These are phyloP conservation scores for Hypoxylon sp. DNA, from an alignment of 2,329 filamentous ascomycete species.

Conservation along the genomic window DNA sequence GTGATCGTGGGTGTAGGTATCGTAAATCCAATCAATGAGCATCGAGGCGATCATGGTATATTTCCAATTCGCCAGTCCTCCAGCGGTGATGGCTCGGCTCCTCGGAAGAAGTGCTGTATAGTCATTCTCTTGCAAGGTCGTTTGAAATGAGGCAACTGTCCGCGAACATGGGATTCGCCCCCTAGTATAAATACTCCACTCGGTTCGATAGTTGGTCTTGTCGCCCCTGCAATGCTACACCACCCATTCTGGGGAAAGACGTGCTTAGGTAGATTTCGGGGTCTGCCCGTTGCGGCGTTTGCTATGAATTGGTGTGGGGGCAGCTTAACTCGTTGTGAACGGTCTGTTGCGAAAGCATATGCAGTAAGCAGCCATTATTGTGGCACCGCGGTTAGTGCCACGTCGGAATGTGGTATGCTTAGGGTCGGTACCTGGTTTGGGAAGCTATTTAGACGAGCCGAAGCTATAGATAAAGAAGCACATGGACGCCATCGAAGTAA, in stretches of 20 bases:
- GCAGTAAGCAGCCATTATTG: slow-evolving; percentile 46
- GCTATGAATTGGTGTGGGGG: slow-evolving; percentile 41
- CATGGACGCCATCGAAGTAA: slow-evolving; percentile 7
- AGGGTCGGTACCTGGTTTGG: slow-evolving; percentile 33
- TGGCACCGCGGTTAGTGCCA: slow-evolving; percentile 35
- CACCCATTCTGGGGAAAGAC: slow-evolving; percentile 44
- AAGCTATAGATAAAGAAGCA: slow-evolving; percentile 18
- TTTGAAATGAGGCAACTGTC: slow-evolving; percentile 48
- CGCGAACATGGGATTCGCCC: slow-evolving; percentile 51
- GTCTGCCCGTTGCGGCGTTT: slow-evolving; percentile 43
- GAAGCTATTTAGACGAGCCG: slow-evolving; percentile 27
- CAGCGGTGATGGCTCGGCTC: slow-evolving; percentile 28
- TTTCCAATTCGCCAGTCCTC: slow-evolving; percentile 28
- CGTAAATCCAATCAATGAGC: slow-evolving; percentile 32
- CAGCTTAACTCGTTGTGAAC: slow-evolving; percentile 31
- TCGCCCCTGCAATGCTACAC: slow-evolving; percentile 44
- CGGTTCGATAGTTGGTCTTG: slow-evolving; percentile 42
- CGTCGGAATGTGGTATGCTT: slow-evolving; percentile 32
- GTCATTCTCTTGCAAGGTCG: slow-evolving; percentile 42
- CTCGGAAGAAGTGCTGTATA: slow-evolving; percentile 24
- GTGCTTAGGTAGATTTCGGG: slow-evolving; percentile 36
- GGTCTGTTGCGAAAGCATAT: slow-evolving; percentile 41
- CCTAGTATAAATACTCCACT: slow-evolving; percentile 38
- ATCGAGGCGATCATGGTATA: slow-evolving; percentile 15
- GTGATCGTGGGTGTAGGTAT: slow-evolving; percentile 5